Percentiles rank a stretch among this genome's conserved stretches.
Conservation (phyloP, 1,284 basidiomycete species). For the Leccinum subrobustum region DNA sequence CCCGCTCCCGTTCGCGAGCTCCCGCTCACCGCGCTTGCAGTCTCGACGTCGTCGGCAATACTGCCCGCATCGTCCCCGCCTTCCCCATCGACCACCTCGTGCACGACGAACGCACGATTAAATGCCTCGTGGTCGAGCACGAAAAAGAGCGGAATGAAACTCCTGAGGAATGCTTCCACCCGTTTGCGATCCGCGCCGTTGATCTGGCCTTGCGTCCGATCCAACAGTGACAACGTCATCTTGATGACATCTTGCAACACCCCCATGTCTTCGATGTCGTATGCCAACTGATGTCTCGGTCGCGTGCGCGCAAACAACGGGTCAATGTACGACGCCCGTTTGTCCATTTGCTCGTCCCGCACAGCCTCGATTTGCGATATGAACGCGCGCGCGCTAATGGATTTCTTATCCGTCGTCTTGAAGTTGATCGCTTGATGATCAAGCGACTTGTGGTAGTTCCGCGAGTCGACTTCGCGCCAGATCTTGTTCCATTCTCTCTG, state of each 20-base stretch:
- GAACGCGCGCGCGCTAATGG: conserved; percentile 80
- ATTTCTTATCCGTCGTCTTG: conserved; percentile 92
- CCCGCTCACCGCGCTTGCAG: conserved; percentile 38
- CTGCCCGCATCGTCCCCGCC: conserved; percentile 51
- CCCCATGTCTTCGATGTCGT: conserved; percentile 71
- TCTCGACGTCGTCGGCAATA: conserved; percentile 48
- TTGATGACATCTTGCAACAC: conserved; percentile 88
- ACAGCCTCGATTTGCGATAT: conserved; percentile 89
- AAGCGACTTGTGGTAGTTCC: conserved; percentile 90
- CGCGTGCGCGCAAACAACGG: conserved; percentile 72
- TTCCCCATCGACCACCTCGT: conserved; percentile 47
- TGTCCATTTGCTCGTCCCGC: conserved; percentile 82
- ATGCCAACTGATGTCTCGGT: conserved; percentile 80
- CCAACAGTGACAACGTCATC: conserved; percentile 88
- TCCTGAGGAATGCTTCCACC: conserved; percentile 83
- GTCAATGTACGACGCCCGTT: conserved; percentile 74
- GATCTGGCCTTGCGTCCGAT: conserved; percentile 80
- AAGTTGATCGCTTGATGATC: conserved; percentile 94
- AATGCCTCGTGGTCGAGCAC: conserved; percentile 70
- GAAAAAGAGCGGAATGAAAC: conserved; percentile 77
- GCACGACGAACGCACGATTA: conserved; percentile 63
- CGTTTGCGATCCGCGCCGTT: conserved; percentile 72
- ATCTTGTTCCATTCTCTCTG: conserved; percentile 99
- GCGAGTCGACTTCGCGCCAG: conserved; percentile 95
- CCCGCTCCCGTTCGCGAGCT: conserved; percentile 37